phyloP scores from a whole-genome alignment of 2,329 filamentous ascomycete species.

The Diaporthe vexans region DNA sequence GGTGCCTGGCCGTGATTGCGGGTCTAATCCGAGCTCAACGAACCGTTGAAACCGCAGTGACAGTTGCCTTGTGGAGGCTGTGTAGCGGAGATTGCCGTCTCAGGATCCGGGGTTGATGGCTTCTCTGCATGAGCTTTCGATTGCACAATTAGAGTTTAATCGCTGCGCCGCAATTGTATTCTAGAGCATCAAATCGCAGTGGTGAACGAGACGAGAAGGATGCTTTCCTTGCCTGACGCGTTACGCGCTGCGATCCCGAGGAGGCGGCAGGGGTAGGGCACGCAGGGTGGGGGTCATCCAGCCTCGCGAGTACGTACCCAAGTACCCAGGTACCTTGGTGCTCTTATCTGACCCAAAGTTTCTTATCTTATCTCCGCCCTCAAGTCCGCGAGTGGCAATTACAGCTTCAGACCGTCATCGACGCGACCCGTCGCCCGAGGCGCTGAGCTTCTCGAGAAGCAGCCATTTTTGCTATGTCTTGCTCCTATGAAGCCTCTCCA shows the following conservation, averaged over 20 bases:
- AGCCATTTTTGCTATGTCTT: conserved; percentile 12
- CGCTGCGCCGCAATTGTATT: not conserved
- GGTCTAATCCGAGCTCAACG: not conserved
- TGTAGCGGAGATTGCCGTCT: not conserved
- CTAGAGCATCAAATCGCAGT: too few relatives aligned
- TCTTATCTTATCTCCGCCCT: conserved; percentile 37
- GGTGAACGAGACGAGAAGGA: not conserved
- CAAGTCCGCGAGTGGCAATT: conserved; percentile 27
- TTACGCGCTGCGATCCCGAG: not conserved
- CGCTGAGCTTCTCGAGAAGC: conserved; percentile 8
- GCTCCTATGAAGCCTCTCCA: not conserved
- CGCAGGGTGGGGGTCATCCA: not conserved
- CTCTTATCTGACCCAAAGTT: too few relatives aligned
- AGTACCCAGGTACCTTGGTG: not conserved
- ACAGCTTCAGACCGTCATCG: conserved; percentile 31
- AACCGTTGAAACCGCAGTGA: not conserved
- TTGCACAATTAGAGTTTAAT: not conserved
- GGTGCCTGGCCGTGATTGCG: conserved; percentile 18
- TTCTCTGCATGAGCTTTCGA: not conserved
- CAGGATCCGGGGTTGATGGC: not conserved
- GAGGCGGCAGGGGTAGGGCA: not conserved
- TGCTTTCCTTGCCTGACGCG: not conserved
- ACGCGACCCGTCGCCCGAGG: not conserved
- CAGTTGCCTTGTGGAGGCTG: not conserved
- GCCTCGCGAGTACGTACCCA: not conserved